Evolutionary conservation across 148 eudicot genomes (phyloP).

Genomic region (Rhododendron simsii): DNA sequence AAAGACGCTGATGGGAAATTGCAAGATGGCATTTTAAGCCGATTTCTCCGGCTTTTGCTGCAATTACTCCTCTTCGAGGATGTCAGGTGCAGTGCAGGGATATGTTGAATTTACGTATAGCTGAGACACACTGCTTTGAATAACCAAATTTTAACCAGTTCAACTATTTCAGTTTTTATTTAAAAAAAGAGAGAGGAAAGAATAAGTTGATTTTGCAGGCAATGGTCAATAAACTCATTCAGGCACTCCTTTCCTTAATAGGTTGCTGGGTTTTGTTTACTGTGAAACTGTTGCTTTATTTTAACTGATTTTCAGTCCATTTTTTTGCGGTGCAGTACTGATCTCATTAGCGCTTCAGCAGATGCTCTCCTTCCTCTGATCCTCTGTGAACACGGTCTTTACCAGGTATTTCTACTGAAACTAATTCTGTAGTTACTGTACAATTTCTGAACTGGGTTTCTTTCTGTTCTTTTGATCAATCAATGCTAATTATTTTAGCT

Average conservation of each 20-base stretch:
- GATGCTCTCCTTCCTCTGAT: constrained; percentile 93
- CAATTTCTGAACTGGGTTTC: background rate
- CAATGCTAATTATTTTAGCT: background rate
- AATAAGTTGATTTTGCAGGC: background rate
- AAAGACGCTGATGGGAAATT: constrained; percentile 54
- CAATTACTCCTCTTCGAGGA: constrained; percentile 89
- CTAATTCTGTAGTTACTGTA: background rate
- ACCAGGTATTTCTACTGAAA: constrained; percentile 51
- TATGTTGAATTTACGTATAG: background rate
- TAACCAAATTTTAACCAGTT: background rate
- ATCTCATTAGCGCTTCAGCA: constrained; percentile 85
- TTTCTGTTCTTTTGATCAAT: background rate
- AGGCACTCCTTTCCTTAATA: background rate
- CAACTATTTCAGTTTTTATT: background rate
- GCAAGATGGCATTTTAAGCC: constrained; percentile 77
- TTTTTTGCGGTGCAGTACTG: constrained; percentile 48
- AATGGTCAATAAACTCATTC: background rate
- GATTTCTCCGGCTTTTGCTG: constrained; percentile 69
- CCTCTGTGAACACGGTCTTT: constrained; percentile 80
- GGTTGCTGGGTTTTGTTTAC: background rate
- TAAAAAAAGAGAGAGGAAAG: background rate
- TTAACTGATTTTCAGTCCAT: background rate
- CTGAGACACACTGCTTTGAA: background rate
- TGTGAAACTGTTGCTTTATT: background rate
- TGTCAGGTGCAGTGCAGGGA: constrained; percentile 55